Percentiles rank a stretch among this genome's conserved stretches.
These are phyloP conservation scores for Aphanomyces euteiches DNA, from an alignment of 352 stramenopile species.

Conservation along the genomic window DNA sequence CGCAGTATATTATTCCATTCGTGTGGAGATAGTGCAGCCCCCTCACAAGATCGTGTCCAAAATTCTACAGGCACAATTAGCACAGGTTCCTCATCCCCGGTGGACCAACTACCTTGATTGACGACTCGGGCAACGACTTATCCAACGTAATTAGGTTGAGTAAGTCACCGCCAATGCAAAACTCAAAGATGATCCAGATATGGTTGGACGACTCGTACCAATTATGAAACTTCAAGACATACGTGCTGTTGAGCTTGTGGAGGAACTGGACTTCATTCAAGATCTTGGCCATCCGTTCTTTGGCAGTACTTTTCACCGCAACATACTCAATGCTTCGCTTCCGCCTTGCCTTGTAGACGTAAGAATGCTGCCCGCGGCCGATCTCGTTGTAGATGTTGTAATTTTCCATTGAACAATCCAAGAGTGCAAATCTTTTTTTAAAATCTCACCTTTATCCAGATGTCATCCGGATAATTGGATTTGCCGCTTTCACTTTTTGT, in stretches of 20 bases:
- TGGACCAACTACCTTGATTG: conserved; percentile 53
- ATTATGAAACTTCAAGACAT: conserved; percentile 91
- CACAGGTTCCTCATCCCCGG: too few relatives aligned
- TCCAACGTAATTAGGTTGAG: conserved; percentile 88
- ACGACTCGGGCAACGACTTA: conserved; percentile 70
- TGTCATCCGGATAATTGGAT: too few relatives aligned
- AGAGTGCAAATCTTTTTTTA: not conserved
- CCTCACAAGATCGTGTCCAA: conserved; percentile 67
- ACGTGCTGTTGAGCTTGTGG: conserved; percentile 77
- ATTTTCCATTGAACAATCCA: conserved; percentile 76
- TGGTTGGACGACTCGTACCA: conserved; percentile 96
- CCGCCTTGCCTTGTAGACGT: conserved; percentile 89
- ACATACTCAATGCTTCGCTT: conserved; percentile 93
- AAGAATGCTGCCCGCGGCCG: conserved; percentile 84
- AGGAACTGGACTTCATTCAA: conserved; percentile 86
- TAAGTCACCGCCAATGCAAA: conserved; percentile 88
- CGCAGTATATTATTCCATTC: conserved; percentile 86
- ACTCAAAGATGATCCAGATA: conserved; percentile 94
- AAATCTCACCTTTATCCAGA: too few relatives aligned
- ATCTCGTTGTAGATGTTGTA: conserved; percentile 95
- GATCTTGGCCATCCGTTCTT: conserved; percentile 90
- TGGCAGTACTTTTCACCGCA: conserved; percentile 90
- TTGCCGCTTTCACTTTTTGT: not conserved
- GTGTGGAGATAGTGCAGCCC: conserved; percentile 87
- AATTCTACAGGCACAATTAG: conserved; percentile 38